phyloP scores from a whole-genome alignment of 352 stramenopile species.

The Blastocystis sp. region DNA sequence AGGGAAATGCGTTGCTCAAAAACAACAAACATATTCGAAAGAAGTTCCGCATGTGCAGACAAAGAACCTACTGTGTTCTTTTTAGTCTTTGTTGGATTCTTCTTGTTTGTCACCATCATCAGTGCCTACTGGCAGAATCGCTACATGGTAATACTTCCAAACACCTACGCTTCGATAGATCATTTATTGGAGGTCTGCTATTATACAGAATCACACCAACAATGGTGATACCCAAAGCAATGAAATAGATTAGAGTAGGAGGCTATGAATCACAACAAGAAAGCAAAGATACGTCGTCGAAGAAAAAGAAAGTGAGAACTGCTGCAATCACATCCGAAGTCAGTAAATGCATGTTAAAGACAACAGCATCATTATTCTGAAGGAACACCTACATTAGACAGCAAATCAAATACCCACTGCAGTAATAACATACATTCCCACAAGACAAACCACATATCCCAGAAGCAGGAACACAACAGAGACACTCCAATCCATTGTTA shows the following conservation, averaged over 20 bases:
- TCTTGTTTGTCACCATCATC: background rate
- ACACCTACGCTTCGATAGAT: background rate
- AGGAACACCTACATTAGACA: constrained; percentile 25
- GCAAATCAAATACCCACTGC: background rate
- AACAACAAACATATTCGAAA: constrained; percentile 33
- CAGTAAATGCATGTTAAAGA: constrained; percentile 64
- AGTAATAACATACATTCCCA: constrained; percentile 50
- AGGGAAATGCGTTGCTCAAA: too few relatives aligned
- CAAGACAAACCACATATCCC: constrained; percentile 15
- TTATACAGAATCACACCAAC: constrained; percentile 58
- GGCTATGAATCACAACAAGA: background rate
- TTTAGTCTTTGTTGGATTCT: constrained; percentile 2
- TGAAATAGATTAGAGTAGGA: constrained; percentile 57
- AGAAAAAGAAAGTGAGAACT: constrained; percentile 60
- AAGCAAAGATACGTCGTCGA: background rate
- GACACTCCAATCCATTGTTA: background rate
- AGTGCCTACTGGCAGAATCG: background rate
- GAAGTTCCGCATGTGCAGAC: constrained; percentile 44
- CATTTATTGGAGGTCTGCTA: background rate
- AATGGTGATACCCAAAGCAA: constrained; percentile 55
- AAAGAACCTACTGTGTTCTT: constrained; percentile 60
- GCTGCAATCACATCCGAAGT: constrained; percentile 60
- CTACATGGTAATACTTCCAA: background rate
- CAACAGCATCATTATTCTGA: constrained; percentile 50
- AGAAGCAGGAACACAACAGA: background rate